phyloP scores from a whole-genome alignment of 768 basidiomycete genomes.

The Auricularia auricula-judae region DNA sequence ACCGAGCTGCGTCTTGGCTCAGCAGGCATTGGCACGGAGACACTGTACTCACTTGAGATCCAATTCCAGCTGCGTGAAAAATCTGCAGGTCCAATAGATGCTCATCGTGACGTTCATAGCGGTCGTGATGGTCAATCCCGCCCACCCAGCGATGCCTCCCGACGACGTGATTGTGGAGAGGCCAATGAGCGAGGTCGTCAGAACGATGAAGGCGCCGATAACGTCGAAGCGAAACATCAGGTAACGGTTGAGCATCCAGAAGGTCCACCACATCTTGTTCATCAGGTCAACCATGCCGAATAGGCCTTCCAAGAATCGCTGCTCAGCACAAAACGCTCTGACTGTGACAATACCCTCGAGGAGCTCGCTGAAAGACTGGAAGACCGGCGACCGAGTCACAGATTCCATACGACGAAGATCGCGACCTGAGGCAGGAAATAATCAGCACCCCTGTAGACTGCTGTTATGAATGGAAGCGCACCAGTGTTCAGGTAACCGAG shows the following conservation, averaged over 20 bases:
- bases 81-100: constrained; percentile 10
- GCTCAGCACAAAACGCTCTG: constrained; percentile 23
- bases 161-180: background rate
- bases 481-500: constrained; percentile 1
- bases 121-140: constrained; percentile 42
- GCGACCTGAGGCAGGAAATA: constrained; percentile 31
- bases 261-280: constrained; percentile 16
- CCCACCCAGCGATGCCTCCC: constrained; percentile 13
- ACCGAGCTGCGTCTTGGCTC: background rate
- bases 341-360: constrained; percentile 25
- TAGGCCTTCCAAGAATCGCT: constrained; percentile 18
- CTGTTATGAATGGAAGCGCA: background rate
- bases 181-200: background rate
- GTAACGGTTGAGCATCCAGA: constrained; percentile 15
- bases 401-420: constrained; percentile 88
- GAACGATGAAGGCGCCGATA: constrained; percentile 1
- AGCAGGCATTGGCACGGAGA: background rate
- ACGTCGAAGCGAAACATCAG: constrained; percentile 15
- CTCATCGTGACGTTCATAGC: constrained; percentile 11
- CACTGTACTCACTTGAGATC: constrained; percentile 3
- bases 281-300: constrained; percentile 22
- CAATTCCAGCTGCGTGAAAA: constrained; percentile 14
- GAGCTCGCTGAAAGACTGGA: constrained; percentile 71
- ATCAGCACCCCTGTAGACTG: constrained; percentile 26
- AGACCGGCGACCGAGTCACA: constrained; percentile 74